Evolutionary conservation across 1,139 yeast genomes (phyloP).

Genomic region (Citeromyces hawaiiensis): DNA sequence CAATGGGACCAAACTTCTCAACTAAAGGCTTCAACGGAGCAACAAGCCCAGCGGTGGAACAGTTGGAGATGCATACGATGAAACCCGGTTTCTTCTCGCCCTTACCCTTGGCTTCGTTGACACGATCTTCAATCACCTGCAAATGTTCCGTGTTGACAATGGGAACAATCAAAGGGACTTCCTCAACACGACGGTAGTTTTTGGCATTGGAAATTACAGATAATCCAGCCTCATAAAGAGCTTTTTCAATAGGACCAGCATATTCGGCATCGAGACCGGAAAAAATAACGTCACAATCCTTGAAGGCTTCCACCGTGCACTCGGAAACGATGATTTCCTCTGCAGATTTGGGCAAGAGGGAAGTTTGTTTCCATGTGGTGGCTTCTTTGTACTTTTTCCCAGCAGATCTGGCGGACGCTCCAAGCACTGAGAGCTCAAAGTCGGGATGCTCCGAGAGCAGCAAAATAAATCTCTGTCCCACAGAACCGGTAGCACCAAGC

Average conservation of each 20-base stretch:
- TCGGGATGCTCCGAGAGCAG: conserved; percentile 81
- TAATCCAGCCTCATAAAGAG: conserved; percentile 68
- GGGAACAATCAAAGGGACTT: conserved; percentile 91
- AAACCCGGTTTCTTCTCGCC: conserved; percentile 58
- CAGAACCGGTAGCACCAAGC: conserved; percentile 95
- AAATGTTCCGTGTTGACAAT: conserved; percentile 93
- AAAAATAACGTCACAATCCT: conserved; percentile 86
- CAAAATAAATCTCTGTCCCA: conserved; percentile 90
- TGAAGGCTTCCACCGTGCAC: conserved; percentile 65
- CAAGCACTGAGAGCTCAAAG: conserved; percentile 71
- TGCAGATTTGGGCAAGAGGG: conserved; percentile 59
- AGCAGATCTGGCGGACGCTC: conserved; percentile 91
- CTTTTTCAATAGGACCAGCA: conserved; percentile 88
- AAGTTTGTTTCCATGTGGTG: conserved; percentile 90
- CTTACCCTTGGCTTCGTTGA: conserved; percentile 32
- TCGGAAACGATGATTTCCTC: conserved; percentile 54
- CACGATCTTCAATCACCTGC: conserved; percentile 53
- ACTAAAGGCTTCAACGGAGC: conserved; percentile 92
- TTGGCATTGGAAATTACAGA: conserved; percentile 90
- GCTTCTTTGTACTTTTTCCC: conserved; percentile 82
- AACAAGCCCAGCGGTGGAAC: conserved; percentile 96
- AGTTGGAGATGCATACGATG: conserved; percentile 90
- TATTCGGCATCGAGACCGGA: conserved; percentile 90
- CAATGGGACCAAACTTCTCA: conserved; percentile 81
- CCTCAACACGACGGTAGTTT: conserved; percentile 79